Conservation (phyloP, 352 stramenopile species). For the Phytophthora aleatoria region DNA sequence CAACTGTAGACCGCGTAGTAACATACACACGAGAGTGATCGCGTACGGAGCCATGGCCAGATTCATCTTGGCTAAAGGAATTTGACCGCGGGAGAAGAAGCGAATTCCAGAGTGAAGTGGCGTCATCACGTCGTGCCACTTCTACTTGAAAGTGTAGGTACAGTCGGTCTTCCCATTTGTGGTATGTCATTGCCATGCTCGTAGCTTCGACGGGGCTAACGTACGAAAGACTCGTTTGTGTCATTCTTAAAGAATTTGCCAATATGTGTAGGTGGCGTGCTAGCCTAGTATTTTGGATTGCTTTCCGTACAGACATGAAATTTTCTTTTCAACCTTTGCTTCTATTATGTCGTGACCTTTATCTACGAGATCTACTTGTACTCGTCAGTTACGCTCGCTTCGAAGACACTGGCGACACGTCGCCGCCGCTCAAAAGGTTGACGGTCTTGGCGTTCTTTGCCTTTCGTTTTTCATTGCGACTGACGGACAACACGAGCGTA, state of each 20-base stretch:
- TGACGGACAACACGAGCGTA: constrained; percentile 66
- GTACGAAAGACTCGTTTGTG: too few species aligned
- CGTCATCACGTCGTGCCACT: constrained; percentile 11
- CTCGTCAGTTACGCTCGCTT: constrained; percentile 15
- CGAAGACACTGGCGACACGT: constrained; percentile 19
- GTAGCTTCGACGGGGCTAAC: too few species aligned
- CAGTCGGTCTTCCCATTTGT: neutral
- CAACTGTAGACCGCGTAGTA: constrained; percentile 38
- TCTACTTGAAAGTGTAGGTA: neutral
- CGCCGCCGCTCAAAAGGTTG: constrained; percentile 47
- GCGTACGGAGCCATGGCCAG: constrained; percentile 31
- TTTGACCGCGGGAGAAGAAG: neutral
- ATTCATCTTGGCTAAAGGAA: constrained; percentile 6
- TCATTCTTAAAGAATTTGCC: too few species aligned
- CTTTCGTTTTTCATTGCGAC: constrained; percentile 63
- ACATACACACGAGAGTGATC: constrained; percentile 30
- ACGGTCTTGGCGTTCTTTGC: constrained; percentile 71
- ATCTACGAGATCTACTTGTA: neutral
- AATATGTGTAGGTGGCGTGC: too few species aligned
- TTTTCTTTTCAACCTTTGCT: constrained; percentile 1
- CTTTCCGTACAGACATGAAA: neutral
- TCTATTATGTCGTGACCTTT: constrained; percentile 19
- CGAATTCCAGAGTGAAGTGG: constrained; percentile 27
- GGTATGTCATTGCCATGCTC: neutral
- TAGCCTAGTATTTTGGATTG: constrained; percentile 15